A percentile compares a stretch with the other conserved stretches of the same genome.
phyloP scores from a whole-genome alignment of 176 grass and related monocot species.

The Metroxylon sagu region DNA sequence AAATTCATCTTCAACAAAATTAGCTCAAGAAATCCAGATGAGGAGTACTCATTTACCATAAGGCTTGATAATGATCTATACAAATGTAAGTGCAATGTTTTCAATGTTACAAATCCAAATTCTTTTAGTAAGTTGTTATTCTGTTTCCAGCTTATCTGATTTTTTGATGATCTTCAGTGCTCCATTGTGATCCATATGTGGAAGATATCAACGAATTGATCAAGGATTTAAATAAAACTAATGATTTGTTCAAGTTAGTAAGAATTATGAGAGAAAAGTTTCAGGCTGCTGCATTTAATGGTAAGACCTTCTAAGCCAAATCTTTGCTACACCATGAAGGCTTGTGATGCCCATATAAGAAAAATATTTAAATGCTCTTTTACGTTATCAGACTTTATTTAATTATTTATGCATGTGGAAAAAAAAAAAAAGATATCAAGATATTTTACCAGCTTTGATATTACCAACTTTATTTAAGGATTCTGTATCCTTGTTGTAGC shows the following conservation, averaged over 20 bases:
- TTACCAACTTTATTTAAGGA: too few species aligned
- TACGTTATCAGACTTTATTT: too few species aligned
- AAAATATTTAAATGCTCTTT: too few species aligned
- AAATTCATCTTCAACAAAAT: slow-evolving; percentile 85
- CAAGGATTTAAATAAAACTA: slow-evolving; percentile 57
- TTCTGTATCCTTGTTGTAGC: too few species aligned
- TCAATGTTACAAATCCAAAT: slow-evolving; percentile 5
- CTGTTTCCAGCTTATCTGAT: too few species aligned
- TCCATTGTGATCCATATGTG: slow-evolving; percentile 47
- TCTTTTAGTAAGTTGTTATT: background rate
- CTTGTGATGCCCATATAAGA: too few species aligned
- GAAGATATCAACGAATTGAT: slow-evolving; percentile 55
- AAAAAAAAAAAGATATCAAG: too few species aligned
- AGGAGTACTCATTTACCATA: slow-evolving; percentile 70
- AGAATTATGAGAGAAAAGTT: slow-evolving; percentile 79
- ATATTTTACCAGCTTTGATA: too few species aligned
- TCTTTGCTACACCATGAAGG: too few species aligned
- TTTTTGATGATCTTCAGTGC: slow-evolving; percentile 33
- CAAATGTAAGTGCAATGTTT: slow-evolving; percentile 45
- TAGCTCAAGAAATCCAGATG: slow-evolving; percentile 35
- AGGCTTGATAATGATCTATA: slow-evolving; percentile 56
- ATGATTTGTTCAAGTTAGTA: slow-evolving; percentile 76
- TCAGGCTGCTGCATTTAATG: slow-evolving; percentile 29
- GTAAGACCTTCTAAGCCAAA: slow-evolving; percentile 21
- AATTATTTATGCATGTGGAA: too few species aligned